Evolutionary conservation across 768 basidiomycete genomes (phyloP).

Genomic region (Boletus coccyginus): DNA sequence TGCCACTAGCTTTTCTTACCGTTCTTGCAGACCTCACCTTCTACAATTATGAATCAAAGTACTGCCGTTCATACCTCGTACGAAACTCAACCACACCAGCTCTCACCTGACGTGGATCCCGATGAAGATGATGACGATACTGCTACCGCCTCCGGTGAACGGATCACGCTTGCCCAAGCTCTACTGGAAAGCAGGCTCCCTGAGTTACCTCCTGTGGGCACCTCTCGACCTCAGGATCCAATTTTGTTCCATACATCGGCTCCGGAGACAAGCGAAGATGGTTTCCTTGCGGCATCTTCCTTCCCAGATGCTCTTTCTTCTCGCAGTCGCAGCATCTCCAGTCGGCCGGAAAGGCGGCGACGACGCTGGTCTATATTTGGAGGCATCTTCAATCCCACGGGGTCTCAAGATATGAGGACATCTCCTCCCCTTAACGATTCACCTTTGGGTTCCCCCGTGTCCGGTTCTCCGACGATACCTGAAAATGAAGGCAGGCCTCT

Average conservation of each 20-base stretch:
- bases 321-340: conserved; percentile 29
- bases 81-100: conserved; percentile 33
- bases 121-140: conserved; percentile 60
- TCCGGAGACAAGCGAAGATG: conserved; percentile 41
- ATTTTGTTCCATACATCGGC: conserved; percentile 55
- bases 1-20: conserved; percentile 59
- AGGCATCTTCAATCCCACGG: conserved; percentile 37
- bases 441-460: conserved; percentile 17
- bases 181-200: conserved; percentile 79
- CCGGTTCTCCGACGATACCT: conserved; percentile 19
- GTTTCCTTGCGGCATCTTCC: conserved; percentile 42
- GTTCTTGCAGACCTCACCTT: conserved; percentile 51
- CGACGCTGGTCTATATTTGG: conserved; percentile 75
- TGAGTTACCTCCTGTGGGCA: conserved; percentile 67
- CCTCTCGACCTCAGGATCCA: conserved; percentile 62
- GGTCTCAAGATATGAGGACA: conserved; percentile 25
- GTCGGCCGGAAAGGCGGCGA: conserved; percentile 42
- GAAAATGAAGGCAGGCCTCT: conserved; percentile 20
- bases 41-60: conserved; percentile 19
- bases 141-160: conserved; percentile 44
- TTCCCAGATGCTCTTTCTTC: conserved; percentile 43
- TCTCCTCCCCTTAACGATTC: conserved; percentile 23
- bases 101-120: conserved; percentile 38
- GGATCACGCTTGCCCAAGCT: conserved; percentile 70
- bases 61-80: conserved; percentile 18